These are phyloP conservation scores for Colletotrichum agaves DNA, from an alignment of 2,329 filamentous ascomycete species.

Conservation along the genomic window DNA sequence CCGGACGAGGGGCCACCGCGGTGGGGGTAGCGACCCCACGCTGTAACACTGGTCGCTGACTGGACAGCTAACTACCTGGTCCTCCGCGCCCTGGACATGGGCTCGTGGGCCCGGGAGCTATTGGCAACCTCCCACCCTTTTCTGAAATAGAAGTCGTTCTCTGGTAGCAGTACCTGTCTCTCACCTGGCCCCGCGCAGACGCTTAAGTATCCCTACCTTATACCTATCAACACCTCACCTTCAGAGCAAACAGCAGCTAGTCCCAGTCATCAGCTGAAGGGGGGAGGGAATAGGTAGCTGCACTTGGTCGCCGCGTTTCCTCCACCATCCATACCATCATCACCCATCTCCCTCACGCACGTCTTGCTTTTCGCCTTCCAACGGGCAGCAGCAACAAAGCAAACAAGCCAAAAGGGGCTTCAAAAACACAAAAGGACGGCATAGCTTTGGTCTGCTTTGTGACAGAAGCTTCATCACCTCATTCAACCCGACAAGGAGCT, in stretches of 20 bases:
- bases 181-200: not conserved
- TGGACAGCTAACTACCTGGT: conserved; percentile 11
- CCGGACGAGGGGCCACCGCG: not conserved
- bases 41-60: conserved; percentile 4
- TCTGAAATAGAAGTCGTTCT: not conserved
- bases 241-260: conserved; percentile 4
- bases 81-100: conserved; percentile 11
- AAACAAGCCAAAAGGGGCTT: not conserved
- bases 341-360: conserved; percentile 18
- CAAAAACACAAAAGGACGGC: conserved; percentile 17
- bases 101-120: conserved; percentile 1
- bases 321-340: conserved; percentile 31
- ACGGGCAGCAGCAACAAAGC: conserved; percentile 29
- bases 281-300: conserved; percentile 23
- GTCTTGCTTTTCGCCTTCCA: conserved; percentile 17
- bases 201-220: not conserved
- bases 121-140: conserved; percentile 14
- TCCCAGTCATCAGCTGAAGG: conserved; percentile 36
- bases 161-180: not conserved
- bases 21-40: conserved; percentile 25
- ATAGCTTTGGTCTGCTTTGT: conserved; percentile 7
- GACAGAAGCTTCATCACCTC: conserved; percentile 20
- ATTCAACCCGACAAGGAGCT: conserved; percentile 24
- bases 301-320: conserved; percentile 25
- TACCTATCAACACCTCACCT: not conserved